A percentile compares a stretch with the other conserved stretches of the same genome.
phyloP scores from a whole-genome alignment of 768 basidiomycete species.

The Amanita thiersii region DNA sequence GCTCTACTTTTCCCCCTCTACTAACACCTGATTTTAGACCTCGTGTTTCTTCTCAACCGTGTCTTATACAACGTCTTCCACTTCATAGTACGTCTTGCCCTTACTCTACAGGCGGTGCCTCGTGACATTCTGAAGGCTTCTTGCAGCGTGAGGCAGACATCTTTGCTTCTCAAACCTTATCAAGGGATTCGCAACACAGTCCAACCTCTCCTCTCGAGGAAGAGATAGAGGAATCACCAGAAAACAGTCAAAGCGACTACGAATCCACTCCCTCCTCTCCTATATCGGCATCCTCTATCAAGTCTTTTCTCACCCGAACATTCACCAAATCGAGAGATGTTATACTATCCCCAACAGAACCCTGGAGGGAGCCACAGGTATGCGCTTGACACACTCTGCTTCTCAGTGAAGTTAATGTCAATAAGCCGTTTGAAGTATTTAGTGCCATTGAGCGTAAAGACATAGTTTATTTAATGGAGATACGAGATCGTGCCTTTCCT shows the following conservation, averaged over 20 bases:
- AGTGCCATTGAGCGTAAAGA: constrained; percentile 83
- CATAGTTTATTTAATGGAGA: constrained; percentile 74
- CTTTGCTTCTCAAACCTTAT: constrained; percentile 31
- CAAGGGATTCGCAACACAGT: constrained; percentile 10
- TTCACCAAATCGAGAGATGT: constrained; percentile 12
- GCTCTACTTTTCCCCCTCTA: neutral
- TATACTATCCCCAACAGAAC: constrained; percentile 10
- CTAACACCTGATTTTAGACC: constrained; percentile 21
- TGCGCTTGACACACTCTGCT: neutral
- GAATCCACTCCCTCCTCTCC: constrained; percentile 12
- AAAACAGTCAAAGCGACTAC: neutral
- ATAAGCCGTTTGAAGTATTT: constrained; percentile 54
- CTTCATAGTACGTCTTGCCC: constrained; percentile 39
- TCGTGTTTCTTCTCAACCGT: constrained; percentile 40
- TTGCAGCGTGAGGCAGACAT: constrained; percentile 63
- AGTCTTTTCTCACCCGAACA: constrained; percentile 21
- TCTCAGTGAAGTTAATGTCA: constrained; percentile 19
- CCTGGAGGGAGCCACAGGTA: constrained; percentile 22
- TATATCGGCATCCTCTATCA: constrained; percentile 24
- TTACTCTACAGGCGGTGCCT: constrained; percentile 3
- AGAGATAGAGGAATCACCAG: constrained; percentile 15
- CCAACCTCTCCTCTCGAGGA: constrained; percentile 11
- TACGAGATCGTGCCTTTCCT: constrained; percentile 72
- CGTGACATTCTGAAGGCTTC: constrained; percentile 38
- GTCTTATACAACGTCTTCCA: constrained; percentile 65